Conservation (phyloP, 2,329 filamentous ascomycete genomes). For the Diplodia mutila region DNA sequence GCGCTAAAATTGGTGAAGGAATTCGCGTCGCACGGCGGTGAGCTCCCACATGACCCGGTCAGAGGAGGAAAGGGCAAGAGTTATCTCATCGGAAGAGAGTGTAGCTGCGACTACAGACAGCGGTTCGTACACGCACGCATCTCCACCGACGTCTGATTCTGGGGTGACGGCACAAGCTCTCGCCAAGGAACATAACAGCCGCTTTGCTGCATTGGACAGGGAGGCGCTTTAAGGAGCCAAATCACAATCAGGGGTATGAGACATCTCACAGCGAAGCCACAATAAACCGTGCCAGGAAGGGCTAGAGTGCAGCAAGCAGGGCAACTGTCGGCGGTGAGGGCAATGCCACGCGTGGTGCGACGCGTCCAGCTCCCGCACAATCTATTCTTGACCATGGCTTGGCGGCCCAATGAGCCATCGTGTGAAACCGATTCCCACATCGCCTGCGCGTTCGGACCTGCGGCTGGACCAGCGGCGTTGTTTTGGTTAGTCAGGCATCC, state of each 20-base stretch:
- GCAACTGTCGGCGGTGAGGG: background rate
- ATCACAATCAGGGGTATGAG: constrained; percentile 1
- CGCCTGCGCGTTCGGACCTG: background rate
- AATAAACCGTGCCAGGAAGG: background rate
- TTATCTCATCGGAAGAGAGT: background rate
- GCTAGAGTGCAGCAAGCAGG: background rate
- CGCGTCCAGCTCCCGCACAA: background rate
- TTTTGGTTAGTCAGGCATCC: background rate
- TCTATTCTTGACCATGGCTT: background rate
- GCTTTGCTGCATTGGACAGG: constrained; percentile 10
- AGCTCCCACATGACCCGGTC: background rate
- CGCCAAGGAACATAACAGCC: constrained; percentile 1
- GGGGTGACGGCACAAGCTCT: constrained; percentile 20
- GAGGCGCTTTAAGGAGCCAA: background rate
- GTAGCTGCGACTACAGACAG: background rate
- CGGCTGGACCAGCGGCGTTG: background rate
- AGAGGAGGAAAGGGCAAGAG: background rate
- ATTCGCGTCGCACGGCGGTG: background rate
- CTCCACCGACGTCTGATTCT: constrained; percentile 3
- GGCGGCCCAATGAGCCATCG: background rate
- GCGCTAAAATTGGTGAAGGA: background rate
- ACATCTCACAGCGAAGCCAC: background rate
- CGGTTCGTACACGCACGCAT: background rate
- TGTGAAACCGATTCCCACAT: background rate
- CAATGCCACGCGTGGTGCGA: constrained; percentile 12